Percentiles rank a stretch among this genome's conserved stretches.
These are phyloP conservation scores for Ehretia macrophylla DNA, from an alignment of 257 asterid genomes.

Conservation along the genomic window DNA sequence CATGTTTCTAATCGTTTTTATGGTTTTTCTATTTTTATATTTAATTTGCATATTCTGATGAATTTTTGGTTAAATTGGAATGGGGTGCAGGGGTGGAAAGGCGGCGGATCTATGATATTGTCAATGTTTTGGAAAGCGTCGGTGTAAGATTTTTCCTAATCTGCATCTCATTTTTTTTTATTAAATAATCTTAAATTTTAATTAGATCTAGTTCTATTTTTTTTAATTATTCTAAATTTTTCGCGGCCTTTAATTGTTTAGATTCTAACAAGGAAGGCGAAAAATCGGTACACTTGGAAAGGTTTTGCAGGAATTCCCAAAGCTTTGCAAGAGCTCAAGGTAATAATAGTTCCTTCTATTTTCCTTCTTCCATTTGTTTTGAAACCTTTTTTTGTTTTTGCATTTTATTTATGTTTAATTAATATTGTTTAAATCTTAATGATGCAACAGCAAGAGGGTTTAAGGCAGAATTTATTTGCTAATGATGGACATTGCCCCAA, in stretches of 20 bases:
- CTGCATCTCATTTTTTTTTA: not conserved
- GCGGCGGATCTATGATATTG: conserved; percentile 97
- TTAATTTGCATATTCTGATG: not conserved
- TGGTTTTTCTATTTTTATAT: not conserved
- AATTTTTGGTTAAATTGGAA: not conserved
- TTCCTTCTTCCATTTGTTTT: not conserved
- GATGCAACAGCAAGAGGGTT: conserved; percentile 57
- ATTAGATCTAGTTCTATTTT: not conserved
- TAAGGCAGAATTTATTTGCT: conserved; percentile 45
- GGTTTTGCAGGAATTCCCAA: conserved; percentile 83
- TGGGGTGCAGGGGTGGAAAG: conserved; percentile 74
- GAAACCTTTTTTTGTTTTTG: not conserved
- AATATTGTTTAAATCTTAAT: not conserved
- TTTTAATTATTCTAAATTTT: not conserved
- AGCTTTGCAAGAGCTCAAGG: conserved; percentile 70
- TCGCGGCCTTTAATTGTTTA: conserved; percentile 23
- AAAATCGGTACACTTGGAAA: conserved; percentile 85
- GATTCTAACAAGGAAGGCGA: conserved; percentile 84
- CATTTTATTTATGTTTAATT: not conserved
- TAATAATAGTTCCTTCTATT: conserved; percentile 5
- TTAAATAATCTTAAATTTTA: not conserved
- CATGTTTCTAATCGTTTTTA: not conserved
- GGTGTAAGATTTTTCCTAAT: conserved; percentile 62
- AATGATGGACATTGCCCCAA: conserved; percentile 48
- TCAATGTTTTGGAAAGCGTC: conserved; percentile 88